Conservation (phyloP, 2,329 filamentous ascomycete genomes). For the Cercospora sp. region DNA sequence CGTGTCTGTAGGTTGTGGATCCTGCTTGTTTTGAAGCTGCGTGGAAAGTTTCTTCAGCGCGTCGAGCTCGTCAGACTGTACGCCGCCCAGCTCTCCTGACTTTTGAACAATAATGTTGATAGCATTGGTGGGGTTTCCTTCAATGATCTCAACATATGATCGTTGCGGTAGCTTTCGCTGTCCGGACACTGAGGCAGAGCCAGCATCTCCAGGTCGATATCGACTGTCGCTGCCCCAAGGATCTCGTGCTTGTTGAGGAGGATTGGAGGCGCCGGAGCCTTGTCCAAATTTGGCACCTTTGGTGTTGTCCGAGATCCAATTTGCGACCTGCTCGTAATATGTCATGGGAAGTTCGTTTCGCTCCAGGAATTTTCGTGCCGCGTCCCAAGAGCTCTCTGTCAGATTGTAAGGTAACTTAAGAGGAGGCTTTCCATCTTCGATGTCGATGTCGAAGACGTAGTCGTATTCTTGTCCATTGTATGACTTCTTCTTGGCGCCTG, state of each 20-base stretch:
- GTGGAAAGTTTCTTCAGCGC: slow-evolving; percentile 62
- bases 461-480: slow-evolving; percentile 89
- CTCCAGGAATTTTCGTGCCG: slow-evolving; percentile 84
- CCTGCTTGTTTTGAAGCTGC: slow-evolving; percentile 59
- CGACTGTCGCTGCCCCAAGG: slow-evolving; percentile 76
- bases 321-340: slow-evolving; percentile 88
- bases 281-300: slow-evolving; percentile 77
- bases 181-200: slow-evolving; percentile 38
- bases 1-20: slow-evolving; percentile 39
- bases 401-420: slow-evolving; percentile 93
- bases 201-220: slow-evolving; percentile 71
- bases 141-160: slow-evolving; percentile 34
- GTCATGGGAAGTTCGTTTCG: slow-evolving; percentile 84
- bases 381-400: slow-evolving; percentile 88
- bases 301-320: slow-evolving; percentile 89
- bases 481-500: slow-evolving; percentile 67
- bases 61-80: slow-evolving; percentile 71
- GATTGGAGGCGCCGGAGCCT: slow-evolving; percentile 43
- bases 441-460: slow-evolving; percentile 94
- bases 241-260: slow-evolving; percentile 59
- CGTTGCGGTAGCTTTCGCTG: slow-evolving; percentile 35
- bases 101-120: slow-evolving; percentile 68
- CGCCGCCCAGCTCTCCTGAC: slow-evolving; percentile 65
- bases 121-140: slow-evolving; percentile 39
- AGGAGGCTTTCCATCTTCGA: slow-evolving; percentile 89